Evolutionary conservation across 371 early-diverging fungal genomes (phyloP).

Genomic region (Circinella minor): DNA sequence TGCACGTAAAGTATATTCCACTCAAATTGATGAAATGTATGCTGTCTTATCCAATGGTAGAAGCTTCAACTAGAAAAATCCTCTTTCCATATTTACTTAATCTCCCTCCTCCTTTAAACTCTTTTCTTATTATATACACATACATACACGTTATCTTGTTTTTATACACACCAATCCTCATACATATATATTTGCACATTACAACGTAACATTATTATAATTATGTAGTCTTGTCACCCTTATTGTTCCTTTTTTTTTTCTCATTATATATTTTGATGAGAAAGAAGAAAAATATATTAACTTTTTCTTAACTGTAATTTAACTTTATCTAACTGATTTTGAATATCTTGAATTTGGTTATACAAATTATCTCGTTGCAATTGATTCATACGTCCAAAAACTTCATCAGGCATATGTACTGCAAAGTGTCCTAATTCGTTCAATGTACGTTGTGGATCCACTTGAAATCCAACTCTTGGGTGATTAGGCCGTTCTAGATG

Average conservation of each 20-base stretch:
- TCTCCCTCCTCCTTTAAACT: too few species aligned
- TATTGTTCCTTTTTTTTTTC: not conserved
- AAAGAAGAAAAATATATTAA: too few species aligned
- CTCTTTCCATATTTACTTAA: not conserved
- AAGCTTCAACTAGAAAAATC: slow-evolving; percentile 36
- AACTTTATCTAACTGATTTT: slow-evolving; percentile 23
- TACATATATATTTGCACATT: too few species aligned
- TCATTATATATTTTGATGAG: not conserved
- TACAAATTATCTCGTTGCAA: slow-evolving; percentile 19
- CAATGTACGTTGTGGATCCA: slow-evolving; percentile 26
- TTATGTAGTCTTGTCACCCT: too few species aligned
- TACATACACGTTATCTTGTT: too few species aligned
- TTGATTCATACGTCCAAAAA: slow-evolving; percentile 18
- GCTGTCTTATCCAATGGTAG: slow-evolving; percentile 44
- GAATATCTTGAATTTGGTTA: slow-evolving; percentile 30
- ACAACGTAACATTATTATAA: too few species aligned
- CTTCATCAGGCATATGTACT: slow-evolving; percentile 18
- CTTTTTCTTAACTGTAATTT: not conserved
- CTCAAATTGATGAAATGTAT: slow-evolving; percentile 73
- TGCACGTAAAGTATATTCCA: slow-evolving; percentile 67
- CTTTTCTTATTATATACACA: too few species aligned
- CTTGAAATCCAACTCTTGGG: slow-evolving; percentile 23
- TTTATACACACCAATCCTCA: too few species aligned
- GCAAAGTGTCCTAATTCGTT: slow-evolving; percentile 20
- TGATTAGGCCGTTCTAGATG: slow-evolving; percentile 28